phyloP scores from a whole-genome alignment of 495 filamentous ascomycete genomes.

The Talaromyces borbonicus region DNA sequence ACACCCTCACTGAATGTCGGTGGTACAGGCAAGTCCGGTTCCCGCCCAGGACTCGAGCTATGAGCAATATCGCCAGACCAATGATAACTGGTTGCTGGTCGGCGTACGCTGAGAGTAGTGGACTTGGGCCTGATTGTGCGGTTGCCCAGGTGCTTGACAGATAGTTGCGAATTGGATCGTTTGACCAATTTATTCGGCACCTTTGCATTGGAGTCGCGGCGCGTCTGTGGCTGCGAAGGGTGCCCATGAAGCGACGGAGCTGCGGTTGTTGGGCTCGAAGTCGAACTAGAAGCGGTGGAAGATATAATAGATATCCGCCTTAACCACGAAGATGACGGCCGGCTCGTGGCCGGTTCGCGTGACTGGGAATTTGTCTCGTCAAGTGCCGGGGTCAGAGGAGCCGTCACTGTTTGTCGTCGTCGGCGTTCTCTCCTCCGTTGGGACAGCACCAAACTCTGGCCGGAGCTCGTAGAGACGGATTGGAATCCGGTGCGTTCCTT shows the following conservation, averaged over 20 bases:
- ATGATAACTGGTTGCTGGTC: slow-evolving; percentile 84
- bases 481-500: neutral
- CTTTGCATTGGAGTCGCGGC: slow-evolving; percentile 27
- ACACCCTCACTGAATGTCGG: neutral
- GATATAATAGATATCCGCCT: slow-evolving; percentile 57
- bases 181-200: slow-evolving; percentile 84
- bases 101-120: slow-evolving; percentile 49
- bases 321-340: slow-evolving; percentile 61
- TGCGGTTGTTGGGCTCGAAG: slow-evolving; percentile 55
- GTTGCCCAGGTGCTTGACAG: slow-evolving; percentile 22
- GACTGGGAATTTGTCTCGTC: neutral
- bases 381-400: slow-evolving; percentile 16
- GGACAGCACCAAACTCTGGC: slow-evolving; percentile 5
- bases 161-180: slow-evolving; percentile 56
- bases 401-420: slow-evolving; percentile 32
- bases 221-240: slow-evolving; percentile 50
- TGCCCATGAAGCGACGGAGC: slow-evolving; percentile 65
- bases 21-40: neutral
- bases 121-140: slow-evolving; percentile 33
- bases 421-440: slow-evolving; percentile 18
- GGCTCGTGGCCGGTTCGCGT: slow-evolving; percentile 18
- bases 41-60: neutral
- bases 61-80: slow-evolving; percentile 53
- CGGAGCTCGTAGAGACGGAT: slow-evolving; percentile 8
- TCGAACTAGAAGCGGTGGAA: slow-evolving; percentile 60